Percentiles rank a stretch among this genome's conserved stretches.
phyloP scores from a whole-genome alignment of 164 flowering plant species.

The Magnolia officinalis region DNA sequence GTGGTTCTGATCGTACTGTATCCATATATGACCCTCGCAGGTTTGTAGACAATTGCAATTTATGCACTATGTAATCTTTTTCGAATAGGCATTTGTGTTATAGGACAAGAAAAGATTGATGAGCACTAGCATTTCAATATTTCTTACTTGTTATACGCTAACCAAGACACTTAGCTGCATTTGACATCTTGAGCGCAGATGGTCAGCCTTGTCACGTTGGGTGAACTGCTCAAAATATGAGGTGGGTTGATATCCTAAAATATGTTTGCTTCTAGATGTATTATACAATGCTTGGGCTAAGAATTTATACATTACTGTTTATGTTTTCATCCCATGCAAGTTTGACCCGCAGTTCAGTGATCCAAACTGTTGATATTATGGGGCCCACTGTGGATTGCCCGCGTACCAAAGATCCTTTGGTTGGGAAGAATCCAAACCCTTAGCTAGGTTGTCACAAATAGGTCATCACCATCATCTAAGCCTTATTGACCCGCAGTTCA shows the following conservation, averaged over 20 bases:
- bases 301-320: no score
- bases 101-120: background rate
- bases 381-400: background rate
- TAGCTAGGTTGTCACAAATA: background rate
- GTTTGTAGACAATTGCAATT: conserved; percentile 24
- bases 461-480: background rate
- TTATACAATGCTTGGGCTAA: background rate
- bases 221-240: conserved; percentile 84
- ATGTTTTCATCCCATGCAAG: background rate
- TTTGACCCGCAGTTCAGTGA: background rate
- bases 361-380: background rate
- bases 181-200: conserved; percentile 39
- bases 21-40: conserved; percentile 88
- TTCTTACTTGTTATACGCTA: background rate
- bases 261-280: background rate
- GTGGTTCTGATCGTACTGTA: conserved; percentile 83
- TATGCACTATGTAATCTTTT: background rate
- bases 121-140: background rate
- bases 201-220: conserved; percentile 80
- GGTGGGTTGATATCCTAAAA: conserved; percentile 32
- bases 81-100: background rate
- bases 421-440: background rate
- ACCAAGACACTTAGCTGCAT: background rate
- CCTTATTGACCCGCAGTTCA: background rate
- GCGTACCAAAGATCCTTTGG: background rate